These are phyloP conservation scores for Gloeopeniophorella convolvens DNA, from an alignment of 768 basidiomycete species.

Conservation along the genomic window DNA sequence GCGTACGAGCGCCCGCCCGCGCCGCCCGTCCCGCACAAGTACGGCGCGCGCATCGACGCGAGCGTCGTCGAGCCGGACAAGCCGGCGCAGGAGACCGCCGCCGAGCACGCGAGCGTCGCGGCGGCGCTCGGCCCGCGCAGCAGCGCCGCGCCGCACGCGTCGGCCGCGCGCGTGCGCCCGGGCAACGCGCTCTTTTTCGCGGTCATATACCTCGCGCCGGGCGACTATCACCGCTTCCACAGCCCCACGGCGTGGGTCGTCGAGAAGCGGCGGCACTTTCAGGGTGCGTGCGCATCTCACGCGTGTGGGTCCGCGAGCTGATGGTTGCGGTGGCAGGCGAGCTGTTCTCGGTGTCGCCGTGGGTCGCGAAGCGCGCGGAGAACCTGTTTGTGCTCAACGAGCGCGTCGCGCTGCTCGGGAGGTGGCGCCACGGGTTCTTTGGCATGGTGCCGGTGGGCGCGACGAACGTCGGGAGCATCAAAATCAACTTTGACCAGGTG, in stretches of 20 bases:
- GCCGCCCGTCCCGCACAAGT: slow-evolving; percentile 40
- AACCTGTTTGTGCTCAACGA: slow-evolving; percentile 98
- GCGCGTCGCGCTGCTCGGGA: slow-evolving; percentile 88
- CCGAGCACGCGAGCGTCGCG: slow-evolving; percentile 67
- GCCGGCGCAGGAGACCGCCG: slow-evolving; percentile 47
- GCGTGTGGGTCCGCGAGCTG: not conserved
- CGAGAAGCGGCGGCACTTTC: slow-evolving; percentile 90
- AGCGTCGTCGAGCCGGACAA: slow-evolving; percentile 57
- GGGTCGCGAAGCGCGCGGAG: slow-evolving; percentile 84
- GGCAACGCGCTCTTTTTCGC: slow-evolving; percentile 87
- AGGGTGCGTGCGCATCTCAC: slow-evolving; percentile 69
- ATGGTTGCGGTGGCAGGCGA: slow-evolving; percentile 49
- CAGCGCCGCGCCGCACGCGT: no score
- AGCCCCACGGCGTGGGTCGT: slow-evolving; percentile 96
- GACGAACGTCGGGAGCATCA: slow-evolving; percentile 95
- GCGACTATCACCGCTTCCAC: slow-evolving; percentile 98
- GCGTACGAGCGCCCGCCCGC: slow-evolving; percentile 19
- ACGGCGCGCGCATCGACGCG: slow-evolving; percentile 67
- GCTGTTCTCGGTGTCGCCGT: slow-evolving; percentile 93
- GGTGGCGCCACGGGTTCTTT: slow-evolving; percentile 96
- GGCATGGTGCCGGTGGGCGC: slow-evolving; percentile 97
- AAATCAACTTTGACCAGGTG: slow-evolving; percentile 90
- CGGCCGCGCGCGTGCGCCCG: slow-evolving; percentile 38
- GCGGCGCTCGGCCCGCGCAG: slow-evolving; percentile 58
- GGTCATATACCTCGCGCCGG: slow-evolving; percentile 96